Conservation (phyloP, 805 yeast species). For the Candida methanosorbosa region DNA sequence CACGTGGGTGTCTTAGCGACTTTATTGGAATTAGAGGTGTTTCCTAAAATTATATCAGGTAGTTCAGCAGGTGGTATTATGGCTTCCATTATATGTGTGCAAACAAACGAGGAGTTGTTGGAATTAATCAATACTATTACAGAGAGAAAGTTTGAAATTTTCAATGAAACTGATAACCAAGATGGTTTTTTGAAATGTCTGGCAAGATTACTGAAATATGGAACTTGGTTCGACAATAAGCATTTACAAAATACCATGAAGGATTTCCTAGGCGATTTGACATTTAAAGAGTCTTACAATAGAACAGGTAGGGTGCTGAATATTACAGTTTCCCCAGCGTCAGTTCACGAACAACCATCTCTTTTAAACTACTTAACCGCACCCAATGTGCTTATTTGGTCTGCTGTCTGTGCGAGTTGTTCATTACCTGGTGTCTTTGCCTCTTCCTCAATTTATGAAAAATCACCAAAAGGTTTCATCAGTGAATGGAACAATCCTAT, state of each 20-base stretch:
- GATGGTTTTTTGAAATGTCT: constrained; percentile 44
- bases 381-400: constrained; percentile 76
- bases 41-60: constrained; percentile 88
- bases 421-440: constrained; percentile 90
- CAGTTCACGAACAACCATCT: constrained; percentile 85
- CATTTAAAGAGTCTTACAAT: constrained; percentile 91
- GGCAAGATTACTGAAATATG: constrained; percentile 66
- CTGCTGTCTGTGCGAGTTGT: constrained; percentile 90
- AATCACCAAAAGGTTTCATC: constrained; percentile 60
- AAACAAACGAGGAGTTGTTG: constrained; percentile 61
- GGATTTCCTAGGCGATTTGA: constrained; percentile 75
- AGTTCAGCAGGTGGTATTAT: constrained; percentile 95
- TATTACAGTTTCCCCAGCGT: constrained; percentile 88
- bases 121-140: constrained; percentile 53
- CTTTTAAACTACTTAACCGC: constrained; percentile 73
- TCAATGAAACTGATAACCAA: constrained; percentile 39
- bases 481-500: constrained; percentile 77
- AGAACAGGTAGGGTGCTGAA: constrained; percentile 90
- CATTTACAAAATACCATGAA: constrained; percentile 69
- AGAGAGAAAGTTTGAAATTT: constrained; percentile 44
- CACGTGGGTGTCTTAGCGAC: constrained; percentile 90
- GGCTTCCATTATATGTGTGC: constrained; percentile 81
- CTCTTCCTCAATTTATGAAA: constrained; percentile 77
- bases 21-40: constrained; percentile 58
- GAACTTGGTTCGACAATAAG: constrained; percentile 79